Conservation (phyloP, 2,329 filamentous ascomycete genomes). For the Pyricularia grisea region DNA sequence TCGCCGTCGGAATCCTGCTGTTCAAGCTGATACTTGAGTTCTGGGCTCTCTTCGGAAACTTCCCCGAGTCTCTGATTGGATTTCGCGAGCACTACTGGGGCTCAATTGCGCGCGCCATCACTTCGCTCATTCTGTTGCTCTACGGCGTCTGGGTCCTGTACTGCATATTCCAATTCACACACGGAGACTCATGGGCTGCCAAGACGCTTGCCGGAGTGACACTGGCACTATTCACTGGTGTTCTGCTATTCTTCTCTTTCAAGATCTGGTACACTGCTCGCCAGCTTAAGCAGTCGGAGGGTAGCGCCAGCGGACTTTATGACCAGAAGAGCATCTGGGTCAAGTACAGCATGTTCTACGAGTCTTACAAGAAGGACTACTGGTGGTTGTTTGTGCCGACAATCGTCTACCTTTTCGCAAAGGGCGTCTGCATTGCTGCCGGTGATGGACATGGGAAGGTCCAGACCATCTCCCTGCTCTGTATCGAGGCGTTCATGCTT, state of each 20-base stretch:
- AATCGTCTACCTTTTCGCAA: conserved; percentile 85
- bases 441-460: conserved; percentile 76
- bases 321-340: conserved; percentile 86
- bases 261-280: conserved; percentile 72
- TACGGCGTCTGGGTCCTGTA: conserved; percentile 96
- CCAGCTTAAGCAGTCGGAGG: conserved; percentile 65
- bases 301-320: conserved; percentile 65
- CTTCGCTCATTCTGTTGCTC: conserved; percentile 78
- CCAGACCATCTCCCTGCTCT: conserved; percentile 71
- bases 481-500: conserved; percentile 75
- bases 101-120: conserved; percentile 79
- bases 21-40: conserved; percentile 85
- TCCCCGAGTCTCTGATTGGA: conserved; percentile 67
- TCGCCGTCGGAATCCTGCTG: conserved; percentile 77
- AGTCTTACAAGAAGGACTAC: conserved; percentile 85
- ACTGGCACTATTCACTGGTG: conserved; percentile 66
- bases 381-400: conserved; percentile 95
- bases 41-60: conserved; percentile 83
- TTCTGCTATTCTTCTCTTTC: conserved; percentile 76
- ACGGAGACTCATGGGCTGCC: conserved; percentile 89
- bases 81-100: conserved; percentile 98
- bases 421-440: conserved; percentile 76
- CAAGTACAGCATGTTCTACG: conserved; percentile 97
- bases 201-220: conserved; percentile 77
- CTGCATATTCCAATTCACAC: conserved; percentile 90